These are phyloP conservation scores for Penicillium silybi DNA, from an alignment of 495 filamentous ascomycete species.

Conservation along the genomic window DNA sequence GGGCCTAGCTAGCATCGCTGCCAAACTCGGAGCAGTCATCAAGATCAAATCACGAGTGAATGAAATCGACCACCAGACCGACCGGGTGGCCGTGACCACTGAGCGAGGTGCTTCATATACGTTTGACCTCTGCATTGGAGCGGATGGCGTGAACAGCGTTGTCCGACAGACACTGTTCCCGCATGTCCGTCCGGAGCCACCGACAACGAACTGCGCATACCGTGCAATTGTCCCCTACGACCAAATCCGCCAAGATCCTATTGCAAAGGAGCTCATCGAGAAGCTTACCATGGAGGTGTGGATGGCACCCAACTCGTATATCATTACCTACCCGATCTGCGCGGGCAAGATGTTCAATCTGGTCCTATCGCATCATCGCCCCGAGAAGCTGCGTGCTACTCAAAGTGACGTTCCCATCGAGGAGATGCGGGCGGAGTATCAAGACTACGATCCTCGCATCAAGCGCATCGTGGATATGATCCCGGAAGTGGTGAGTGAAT, in stretches of 20 bases:
- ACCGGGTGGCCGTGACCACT: constrained; percentile 29
- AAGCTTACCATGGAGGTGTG: constrained; percentile 44
- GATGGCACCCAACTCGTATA: constrained; percentile 31
- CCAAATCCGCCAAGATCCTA: constrained; percentile 32
- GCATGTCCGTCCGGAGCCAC: constrained; percentile 30
- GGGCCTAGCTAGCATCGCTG: constrained; percentile 32
- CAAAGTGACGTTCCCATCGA: constrained; percentile 26
- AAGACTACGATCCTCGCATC: constrained; percentile 19
- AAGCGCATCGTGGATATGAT: constrained; percentile 22
- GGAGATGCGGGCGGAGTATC: constrained; percentile 29
- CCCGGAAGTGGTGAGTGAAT: constrained; percentile 9
- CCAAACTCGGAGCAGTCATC: constrained; percentile 25
- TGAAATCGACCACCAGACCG: constrained; percentile 16
- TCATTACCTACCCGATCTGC: constrained; percentile 46
- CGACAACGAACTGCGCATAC: constrained; percentile 39
- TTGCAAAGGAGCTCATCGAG: constrained; percentile 31
- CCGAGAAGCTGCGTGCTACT: constrained; percentile 12
- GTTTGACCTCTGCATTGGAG: constrained; percentile 40
- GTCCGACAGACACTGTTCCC: constrained; percentile 33
- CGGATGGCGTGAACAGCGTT: constrained; percentile 39
- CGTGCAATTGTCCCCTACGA: constrained; percentile 37
- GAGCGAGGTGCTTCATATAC: constrained; percentile 24
- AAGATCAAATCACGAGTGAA: constrained; percentile 32
- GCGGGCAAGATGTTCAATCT: constrained; percentile 42
- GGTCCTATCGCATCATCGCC: constrained; percentile 39